phyloP scores from a whole-genome alignment of 116 monocot genomes.

The Phalaenopsis hybrid region DNA sequence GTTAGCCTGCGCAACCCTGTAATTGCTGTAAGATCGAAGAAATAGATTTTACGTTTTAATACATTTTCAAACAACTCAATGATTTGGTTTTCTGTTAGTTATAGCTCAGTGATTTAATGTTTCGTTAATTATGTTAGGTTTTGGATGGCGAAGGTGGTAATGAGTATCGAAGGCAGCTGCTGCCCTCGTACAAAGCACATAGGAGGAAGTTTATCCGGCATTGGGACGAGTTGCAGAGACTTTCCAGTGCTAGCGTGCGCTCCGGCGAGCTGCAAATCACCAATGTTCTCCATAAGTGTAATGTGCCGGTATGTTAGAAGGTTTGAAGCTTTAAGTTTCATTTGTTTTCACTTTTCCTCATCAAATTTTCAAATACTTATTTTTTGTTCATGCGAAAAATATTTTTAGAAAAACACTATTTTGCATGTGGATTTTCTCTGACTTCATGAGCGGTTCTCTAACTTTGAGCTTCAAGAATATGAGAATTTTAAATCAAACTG shows the following conservation, averaged over 20 bases:
- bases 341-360: neutral
- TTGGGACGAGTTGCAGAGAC: neutral
- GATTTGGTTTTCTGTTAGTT: neutral
- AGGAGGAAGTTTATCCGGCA: constrained; percentile 9
- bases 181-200: constrained; percentile 96
- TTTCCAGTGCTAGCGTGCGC: neutral
- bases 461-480: neutral
- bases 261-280: constrained; percentile 31
- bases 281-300: constrained; percentile 50
- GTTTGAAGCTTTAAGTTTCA: neutral
- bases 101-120: neutral
- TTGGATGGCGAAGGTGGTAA: constrained; percentile 80
- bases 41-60: neutral
- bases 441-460: neutral
- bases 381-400: too few species aligned
- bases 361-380: neutral
- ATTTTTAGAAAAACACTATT: neutral
- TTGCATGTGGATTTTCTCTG: neutral
- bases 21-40: constrained; percentile 49
- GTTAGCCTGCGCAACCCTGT: constrained; percentile 67
- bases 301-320: constrained; percentile 60
- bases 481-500: neutral
- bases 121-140: constrained; percentile 34
- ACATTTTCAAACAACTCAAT: too few species aligned
- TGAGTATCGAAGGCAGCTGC: constrained; percentile 62